Evolutionary conservation across 495 filamentous ascomycete species (phyloP).

Genomic region (Clohesyomyces aquaticus): DNA sequence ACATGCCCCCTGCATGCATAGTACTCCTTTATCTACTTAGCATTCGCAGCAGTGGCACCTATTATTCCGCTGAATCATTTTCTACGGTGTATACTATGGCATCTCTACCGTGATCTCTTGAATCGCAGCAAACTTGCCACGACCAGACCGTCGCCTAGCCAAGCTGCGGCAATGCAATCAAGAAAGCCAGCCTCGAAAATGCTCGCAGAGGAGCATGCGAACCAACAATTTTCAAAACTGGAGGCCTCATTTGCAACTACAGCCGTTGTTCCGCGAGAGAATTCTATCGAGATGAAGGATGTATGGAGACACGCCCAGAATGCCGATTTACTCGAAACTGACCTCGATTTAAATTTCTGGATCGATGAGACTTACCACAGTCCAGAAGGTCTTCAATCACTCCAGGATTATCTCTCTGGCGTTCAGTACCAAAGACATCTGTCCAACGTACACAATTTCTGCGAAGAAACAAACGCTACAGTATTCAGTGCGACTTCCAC

Average conservation of each 20-base stretch:
- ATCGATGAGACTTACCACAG: background rate
- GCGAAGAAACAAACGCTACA: slow-evolving; percentile 2
- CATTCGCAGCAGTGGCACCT: too few species aligned
- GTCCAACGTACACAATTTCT: slow-evolving; percentile 7
- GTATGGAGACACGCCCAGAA: background rate
- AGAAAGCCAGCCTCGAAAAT: too few species aligned
- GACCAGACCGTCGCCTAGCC: too few species aligned
- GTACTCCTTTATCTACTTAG: too few species aligned
- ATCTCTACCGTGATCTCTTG: too few species aligned
- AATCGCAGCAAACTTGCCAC: too few species aligned
- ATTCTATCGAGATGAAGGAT: slow-evolving; percentile 8
- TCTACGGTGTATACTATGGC: too few species aligned
- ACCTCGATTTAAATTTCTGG: background rate
- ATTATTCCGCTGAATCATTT: too few species aligned
- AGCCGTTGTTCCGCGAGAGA: slow-evolving; percentile 2
- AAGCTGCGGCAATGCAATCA: too few species aligned
- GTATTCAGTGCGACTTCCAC: background rate
- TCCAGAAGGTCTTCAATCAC: background rate
- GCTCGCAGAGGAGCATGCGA: too few species aligned
- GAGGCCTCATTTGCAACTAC: slow-evolving; percentile 7
- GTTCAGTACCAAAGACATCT: slow-evolving; percentile 13
- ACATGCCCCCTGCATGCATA: too few species aligned
- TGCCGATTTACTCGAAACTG: background rate
- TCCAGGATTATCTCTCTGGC: background rate
- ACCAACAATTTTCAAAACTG: slow-evolving; percentile 6